Base-by-base conservation (phyloP, 139 green algal genomes). In the Chlamydomonas eustigma region DNA sequence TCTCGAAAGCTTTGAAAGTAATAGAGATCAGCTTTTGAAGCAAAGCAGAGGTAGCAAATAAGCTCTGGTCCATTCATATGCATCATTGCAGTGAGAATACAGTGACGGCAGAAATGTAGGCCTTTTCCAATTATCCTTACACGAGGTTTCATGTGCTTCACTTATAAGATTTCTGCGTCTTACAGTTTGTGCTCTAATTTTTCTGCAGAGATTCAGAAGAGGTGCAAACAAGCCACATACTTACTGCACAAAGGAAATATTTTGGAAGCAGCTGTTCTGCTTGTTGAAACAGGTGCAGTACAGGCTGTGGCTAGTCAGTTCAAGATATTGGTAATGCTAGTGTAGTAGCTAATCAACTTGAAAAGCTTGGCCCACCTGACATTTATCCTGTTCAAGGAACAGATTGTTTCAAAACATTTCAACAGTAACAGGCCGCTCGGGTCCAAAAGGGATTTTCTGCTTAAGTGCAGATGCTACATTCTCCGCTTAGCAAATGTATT, bases 161-260 rank as follows among this genome's bases (percentile, higher is more conserved):
- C n/a, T n/a, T n/a, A n/a, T n/a, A n/a, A n/a, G n/a, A n/a, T n/a
- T n/a, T n/a, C 58, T 44, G 44, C 25, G 24, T 63, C 22, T 63
- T 24, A 24, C 22, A 63, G 22, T 63, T 18, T 30, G 22, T 63
- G 50, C 50, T 63, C 24, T 24, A 63, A 63, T 63, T 28, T 38
- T 39, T 4, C 51, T 24, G 25, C 83, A 87, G 89, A 95, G 76
- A 78, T 92, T 6, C 89, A 92, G 72, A 95, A 95, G 80, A 37
- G 84, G 38, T 51, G 79, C 25, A 95, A 94, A 79, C 88, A 96
- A 78, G 90, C 89, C 6, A 91, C 95, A 33, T 96, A 91, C 74
- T 86, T 71, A 1, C 76, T 94, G 34, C 92, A 96, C 38, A 74
- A 91, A 1, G 82, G 83, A 6, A 80, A 90, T 12, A 38, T 36